phyloP scores from a whole-genome alignment of 2,329 filamentous ascomycete genomes.

The Trichoderma endophyticum region DNA sequence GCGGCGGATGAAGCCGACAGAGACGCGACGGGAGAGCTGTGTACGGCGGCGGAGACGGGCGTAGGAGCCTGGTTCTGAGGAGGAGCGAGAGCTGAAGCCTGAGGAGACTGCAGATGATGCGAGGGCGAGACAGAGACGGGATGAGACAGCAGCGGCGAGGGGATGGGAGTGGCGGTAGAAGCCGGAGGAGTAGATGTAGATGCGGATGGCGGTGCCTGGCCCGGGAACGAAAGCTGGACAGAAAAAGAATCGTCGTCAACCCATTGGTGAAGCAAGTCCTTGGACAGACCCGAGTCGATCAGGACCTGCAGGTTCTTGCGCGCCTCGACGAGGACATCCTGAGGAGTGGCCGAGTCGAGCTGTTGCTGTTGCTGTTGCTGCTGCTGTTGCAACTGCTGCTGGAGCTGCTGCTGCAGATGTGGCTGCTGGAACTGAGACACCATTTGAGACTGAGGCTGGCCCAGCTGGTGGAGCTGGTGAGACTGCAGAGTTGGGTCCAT shows the following conservation, averaged over 20 bases:
- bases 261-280: conserved; percentile 42
- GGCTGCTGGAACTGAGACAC: conserved; percentile 17
- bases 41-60: conserved; percentile 22
- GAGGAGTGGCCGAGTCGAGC: conserved; percentile 35
- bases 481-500: conserved; percentile 34
- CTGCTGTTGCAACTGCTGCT: conserved; percentile 23
- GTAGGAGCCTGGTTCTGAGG: conserved; percentile 31
- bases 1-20: conserved; percentile 21
- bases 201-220: conserved; percentile 10
- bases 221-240: conserved; percentile 30
- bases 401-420: conserved; percentile 6
- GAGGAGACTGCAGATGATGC: conserved; percentile 17
- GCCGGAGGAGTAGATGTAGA: conserved; percentile 14
- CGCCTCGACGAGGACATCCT: conserved; percentile 45
- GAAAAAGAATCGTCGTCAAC: conserved; percentile 39
- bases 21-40: conserved; percentile 18
- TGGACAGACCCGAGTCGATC: conserved; percentile 45
- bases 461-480: conserved; percentile 26
- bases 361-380: conserved; percentile 28
- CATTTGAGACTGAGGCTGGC: conserved; percentile 11
- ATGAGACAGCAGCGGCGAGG: conserved; percentile 19
- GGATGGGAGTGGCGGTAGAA: conserved; percentile 19
- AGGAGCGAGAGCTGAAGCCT: conserved; percentile 22
- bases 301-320: conserved; percentile 45
- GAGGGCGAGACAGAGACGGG: conserved; percentile 19